Base-by-base conservation (phyloP, 352 stramenopile genomes). In the Globisporangium lucens region DNA sequence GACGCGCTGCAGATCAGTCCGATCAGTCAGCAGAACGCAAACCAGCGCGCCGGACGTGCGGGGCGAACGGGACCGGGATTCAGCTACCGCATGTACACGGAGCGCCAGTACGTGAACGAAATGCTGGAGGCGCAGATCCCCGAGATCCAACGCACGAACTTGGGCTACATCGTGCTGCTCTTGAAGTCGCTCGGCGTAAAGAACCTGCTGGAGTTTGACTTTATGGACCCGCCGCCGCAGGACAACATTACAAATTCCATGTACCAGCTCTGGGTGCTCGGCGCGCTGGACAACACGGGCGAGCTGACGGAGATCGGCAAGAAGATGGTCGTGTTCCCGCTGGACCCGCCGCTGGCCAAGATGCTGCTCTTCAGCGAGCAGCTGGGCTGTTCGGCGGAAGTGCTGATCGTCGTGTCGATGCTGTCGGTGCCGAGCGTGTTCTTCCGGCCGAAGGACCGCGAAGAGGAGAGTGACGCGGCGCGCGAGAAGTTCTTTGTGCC, bases 401-500 rank as follows among this genome's bases (percentile, higher is more conserved):
- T 99, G 30, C 74, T 99, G 13, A 95, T 98, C 47, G 89, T 99
- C 52, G 97, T 99, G 24, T 98, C 90, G 60, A 99, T 99, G 97
- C 80, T 99, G 35, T 98, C 86, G 51, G 97, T 99, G 22, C 97
- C 97, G 35, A 98, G 88, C 72, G 91, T 99, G 8, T 99, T 99
- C 77, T 98, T 98, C 79, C 84, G 95, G 12, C 96, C 96, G 6
- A 98, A 98, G 71, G 97, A 99, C 65, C 89, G 97, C 41, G 97
- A 98, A 68, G 97, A 99, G 71, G 97, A 99, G 88, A 98, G 90
- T 46, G 98, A 99, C 84, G 90, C 95, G 20, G 89, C 93, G 15
- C 85, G 97, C 20, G 97, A 99, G 75, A 99, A 99, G 79, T 99
- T 99, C 75, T 99, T 99, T 75, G 96, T 99, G 36, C 97, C 97